Conservation (phyloP, 306 rosid genomes). For the Vicia faba region DNA sequence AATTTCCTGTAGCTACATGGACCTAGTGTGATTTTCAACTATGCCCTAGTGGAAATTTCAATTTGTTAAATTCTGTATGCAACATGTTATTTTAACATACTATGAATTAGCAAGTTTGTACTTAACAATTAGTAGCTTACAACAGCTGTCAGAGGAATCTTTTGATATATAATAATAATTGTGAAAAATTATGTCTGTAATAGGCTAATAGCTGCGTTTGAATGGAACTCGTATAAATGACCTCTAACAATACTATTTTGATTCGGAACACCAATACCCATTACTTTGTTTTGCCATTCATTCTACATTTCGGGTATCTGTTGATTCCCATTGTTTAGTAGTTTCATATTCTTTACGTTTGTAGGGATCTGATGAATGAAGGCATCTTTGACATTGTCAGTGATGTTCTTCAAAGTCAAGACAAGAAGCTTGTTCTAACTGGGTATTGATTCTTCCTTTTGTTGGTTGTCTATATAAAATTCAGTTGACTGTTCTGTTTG, state of each 20-base stretch:
- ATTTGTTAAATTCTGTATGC: too few relatives aligned
- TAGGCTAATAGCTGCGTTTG: slow-evolving; percentile 10
- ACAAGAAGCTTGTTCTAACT: slow-evolving; percentile 82
- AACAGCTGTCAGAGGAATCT: slow-evolving; percentile 3
- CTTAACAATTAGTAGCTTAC: background rate
- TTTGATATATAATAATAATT: background rate
- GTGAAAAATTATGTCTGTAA: slow-evolving; percentile 18
- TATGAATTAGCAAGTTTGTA: slow-evolving; percentile 1
- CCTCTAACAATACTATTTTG: background rate
- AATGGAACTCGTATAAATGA: background rate
- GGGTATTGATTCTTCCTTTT: slow-evolving; percentile 65
- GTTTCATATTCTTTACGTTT: slow-evolving; percentile 38
- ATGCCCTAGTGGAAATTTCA: too few relatives aligned
- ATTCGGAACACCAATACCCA: background rate
- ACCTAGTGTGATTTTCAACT: too few relatives aligned
- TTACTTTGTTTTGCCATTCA: background rate
- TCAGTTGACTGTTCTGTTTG: slow-evolving; percentile 30
- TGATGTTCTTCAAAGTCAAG: slow-evolving; percentile 78
- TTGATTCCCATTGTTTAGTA: slow-evolving; percentile 32
- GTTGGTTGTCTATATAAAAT: slow-evolving; percentile 31
- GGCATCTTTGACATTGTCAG: slow-evolving; percentile 83
- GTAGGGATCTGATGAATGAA: slow-evolving; percentile 93
- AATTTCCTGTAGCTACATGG: too few relatives aligned
- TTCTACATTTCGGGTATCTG: slow-evolving; percentile 14
- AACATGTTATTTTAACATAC: background rate